These are phyloP conservation scores for Mycena floridula DNA, from an alignment of 768 basidiomycete species.

Conservation along the genomic window DNA sequence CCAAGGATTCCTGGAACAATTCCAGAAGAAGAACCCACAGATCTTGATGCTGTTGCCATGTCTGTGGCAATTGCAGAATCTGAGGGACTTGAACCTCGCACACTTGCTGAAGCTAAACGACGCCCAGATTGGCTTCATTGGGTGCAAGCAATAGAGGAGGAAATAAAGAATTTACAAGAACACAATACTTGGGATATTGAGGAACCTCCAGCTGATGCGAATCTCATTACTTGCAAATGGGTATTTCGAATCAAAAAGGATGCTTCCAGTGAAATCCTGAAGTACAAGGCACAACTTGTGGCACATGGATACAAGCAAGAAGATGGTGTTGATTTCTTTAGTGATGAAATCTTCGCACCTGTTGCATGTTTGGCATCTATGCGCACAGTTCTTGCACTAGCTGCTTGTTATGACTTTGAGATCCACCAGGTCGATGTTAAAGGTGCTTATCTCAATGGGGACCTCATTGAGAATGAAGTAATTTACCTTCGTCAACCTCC, in stretches of 20 bases:
- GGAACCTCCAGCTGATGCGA: conserved; percentile 18
- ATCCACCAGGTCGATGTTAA: conserved; percentile 27
- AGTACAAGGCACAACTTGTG: conserved; percentile 37
- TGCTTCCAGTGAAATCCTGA: conserved; percentile 21
- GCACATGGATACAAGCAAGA: conserved; percentile 35
- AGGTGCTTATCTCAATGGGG: no score
- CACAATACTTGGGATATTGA: conserved; percentile 25
- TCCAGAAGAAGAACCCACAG: no score
- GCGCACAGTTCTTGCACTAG: conserved; percentile 16
- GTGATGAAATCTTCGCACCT: conserved; percentile 16
- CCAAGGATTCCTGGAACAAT: no score
- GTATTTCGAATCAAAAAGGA: conserved; percentile 36
- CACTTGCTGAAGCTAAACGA: conserved; percentile 12
- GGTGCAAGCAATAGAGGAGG: conserved; percentile 13
- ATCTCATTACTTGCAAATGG: conserved; percentile 32
- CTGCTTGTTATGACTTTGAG: no score
- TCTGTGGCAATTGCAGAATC: neutral
- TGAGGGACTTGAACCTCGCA: conserved; percentile 9
- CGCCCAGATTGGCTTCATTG: conserved; percentile 15
- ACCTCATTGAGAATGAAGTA: conserved; percentile 17
- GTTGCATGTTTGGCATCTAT: conserved; percentile 10
- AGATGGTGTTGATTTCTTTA: conserved; percentile 32
- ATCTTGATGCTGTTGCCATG: no score
- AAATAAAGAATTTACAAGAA: conserved; percentile 7
- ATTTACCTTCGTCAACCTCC: conserved; percentile 29